Base-by-base conservation (phyloP, 73 alveolate species). In the Stentor coeruleus region DNA sequence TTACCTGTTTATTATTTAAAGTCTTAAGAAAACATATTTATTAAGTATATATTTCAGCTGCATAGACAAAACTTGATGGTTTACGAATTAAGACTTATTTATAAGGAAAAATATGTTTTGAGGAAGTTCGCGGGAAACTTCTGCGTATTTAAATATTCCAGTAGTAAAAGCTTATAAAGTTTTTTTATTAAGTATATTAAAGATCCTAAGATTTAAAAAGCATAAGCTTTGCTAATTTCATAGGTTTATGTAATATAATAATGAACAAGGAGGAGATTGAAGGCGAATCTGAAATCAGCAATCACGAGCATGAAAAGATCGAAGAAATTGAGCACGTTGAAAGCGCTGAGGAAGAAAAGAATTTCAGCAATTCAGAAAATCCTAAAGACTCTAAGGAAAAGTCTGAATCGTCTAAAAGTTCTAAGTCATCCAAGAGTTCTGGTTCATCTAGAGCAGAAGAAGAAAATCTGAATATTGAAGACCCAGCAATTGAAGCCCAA, bases 341-440 rank as follows among this genome's bases (percentile, higher is more conserved):
- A 49, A 49, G 6, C 66, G 6, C 6, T 11, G 20, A 20, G 6
- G 6, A 49, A 49, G 66, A 11, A 6, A 49, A 49, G 66, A 49
- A 11, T 20, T 49, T 49, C 66, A 20, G 20, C 66, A 6, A 6
- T 49, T 49, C 20, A 20, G 66, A 49, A 49, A 20, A 49, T 6
- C 66, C 20, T 6, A 49, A 49, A 49, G 66, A 6, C 20, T 49
- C 20, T 49, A 6, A 49, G 66, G 20, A 49, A 11, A 49, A 49
- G 66, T 6, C 66, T 49, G 66, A 20, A 6, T 49, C 20, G 20
- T 49, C 66, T 11, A 49, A 49, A 49, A 11, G 28, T 20, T 49
- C 66, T 20, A 49, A 49, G 66, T 49, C 66, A 11, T 49, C 66
- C 66, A 49, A 49, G 66, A 49, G 66, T 49, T 49, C 66, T 11